A percentile compares a stretch with the other conserved stretches of the same genome.
Evolutionary conservation across 495 filamentous ascomycete species (phyloP).

Genomic region (Cudoniella acicularis): DNA sequence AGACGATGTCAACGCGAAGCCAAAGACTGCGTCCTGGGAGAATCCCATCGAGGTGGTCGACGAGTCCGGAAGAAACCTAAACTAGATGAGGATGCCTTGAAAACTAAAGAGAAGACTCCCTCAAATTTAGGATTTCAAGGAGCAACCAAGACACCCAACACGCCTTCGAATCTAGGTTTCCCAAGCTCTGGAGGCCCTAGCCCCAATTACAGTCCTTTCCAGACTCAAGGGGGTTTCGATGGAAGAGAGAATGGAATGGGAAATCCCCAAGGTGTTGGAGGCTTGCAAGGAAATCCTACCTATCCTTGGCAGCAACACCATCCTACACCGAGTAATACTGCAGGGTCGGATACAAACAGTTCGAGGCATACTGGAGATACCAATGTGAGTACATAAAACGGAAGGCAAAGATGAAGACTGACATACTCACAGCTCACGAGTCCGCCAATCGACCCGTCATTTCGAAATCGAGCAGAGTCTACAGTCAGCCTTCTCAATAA

Average conservation of each 20-base stretch:
- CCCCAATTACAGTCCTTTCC: slow-evolving; percentile 13
- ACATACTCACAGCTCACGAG: slow-evolving; percentile 12
- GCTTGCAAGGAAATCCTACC: slow-evolving; percentile 4
- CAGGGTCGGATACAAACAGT: slow-evolving; percentile 15
- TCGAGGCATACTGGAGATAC: slow-evolving; percentile 23
- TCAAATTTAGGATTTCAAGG: neutral
- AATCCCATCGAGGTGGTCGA: slow-evolving; percentile 58
- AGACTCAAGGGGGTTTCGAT: neutral
- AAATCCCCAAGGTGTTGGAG: slow-evolving; percentile 13
- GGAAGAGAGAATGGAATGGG: neutral
- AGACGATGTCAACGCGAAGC: slow-evolving; percentile 55
- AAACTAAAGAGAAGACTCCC: neutral
- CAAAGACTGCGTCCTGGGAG: slow-evolving; percentile 58
- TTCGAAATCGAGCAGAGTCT: slow-evolving; percentile 12
- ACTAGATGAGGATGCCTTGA: slow-evolving; percentile 10
- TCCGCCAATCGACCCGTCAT: neutral
- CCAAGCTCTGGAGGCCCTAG: neutral
- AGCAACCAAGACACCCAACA: slow-evolving; percentile 2
- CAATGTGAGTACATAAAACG: slow-evolving; percentile 12
- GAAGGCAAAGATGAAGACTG: neutral
- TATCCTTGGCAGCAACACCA: slow-evolving; percentile 10
- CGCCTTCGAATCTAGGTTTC: slow-evolving; percentile 2
- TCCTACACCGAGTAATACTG: slow-evolving; percentile 8
- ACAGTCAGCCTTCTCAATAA: slow-evolving; percentile 5
- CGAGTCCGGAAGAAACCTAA: slow-evolving; percentile 41